phyloP scores from a whole-genome alignment of 1,284 basidiomycete genomes.

The Boletus sp. region DNA sequence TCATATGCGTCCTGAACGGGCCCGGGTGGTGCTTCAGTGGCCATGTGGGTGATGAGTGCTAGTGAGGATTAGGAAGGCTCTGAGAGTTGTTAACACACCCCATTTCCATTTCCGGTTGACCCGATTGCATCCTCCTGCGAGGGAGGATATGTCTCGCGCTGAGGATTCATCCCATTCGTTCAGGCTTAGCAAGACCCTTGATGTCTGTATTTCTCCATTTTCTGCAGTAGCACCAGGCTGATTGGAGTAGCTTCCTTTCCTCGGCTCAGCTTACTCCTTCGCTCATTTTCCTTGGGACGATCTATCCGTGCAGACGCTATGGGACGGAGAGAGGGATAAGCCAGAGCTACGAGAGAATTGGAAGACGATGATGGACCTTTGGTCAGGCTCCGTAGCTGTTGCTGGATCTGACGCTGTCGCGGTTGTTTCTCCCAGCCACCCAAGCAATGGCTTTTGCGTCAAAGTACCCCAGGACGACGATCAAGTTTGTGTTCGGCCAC shows the following conservation, averaged over 20 bases:
- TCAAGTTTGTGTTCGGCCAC: conserved; percentile 18
- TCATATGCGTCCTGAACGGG: conserved; percentile 40
- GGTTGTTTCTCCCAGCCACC: conserved; percentile 30
- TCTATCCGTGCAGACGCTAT: conserved; percentile 44
- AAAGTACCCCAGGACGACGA: conserved; percentile 20
- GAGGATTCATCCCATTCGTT: conserved; percentile 14
- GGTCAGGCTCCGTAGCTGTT: conserved; percentile 46
- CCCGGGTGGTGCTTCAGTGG: conserved; percentile 34
- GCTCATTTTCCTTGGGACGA: conserved; percentile 58
- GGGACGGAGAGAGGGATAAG: conserved; percentile 39
- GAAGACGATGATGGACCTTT: conserved; percentile 43
- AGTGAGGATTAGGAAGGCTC: no score
- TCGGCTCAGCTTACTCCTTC: conserved; percentile 32
- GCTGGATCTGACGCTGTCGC: conserved; percentile 37
- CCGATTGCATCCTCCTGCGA: not conserved
- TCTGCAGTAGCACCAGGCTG: conserved; percentile 6
- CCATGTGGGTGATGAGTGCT: conserved; percentile 22
- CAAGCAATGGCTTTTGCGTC: conserved; percentile 34
- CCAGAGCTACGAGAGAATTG: conserved; percentile 38
- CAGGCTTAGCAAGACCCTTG: conserved; percentile 27
- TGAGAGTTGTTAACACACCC: not conserved
- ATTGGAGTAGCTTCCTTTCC: conserved; percentile 25
- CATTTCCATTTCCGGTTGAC: conserved; percentile 26
- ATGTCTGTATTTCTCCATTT: conserved; percentile 23
- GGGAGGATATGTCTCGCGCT: conserved; percentile 6